phyloP scores from a whole-genome alignment of 257 asterid genomes.

The Solanum peruvianum region DNA sequence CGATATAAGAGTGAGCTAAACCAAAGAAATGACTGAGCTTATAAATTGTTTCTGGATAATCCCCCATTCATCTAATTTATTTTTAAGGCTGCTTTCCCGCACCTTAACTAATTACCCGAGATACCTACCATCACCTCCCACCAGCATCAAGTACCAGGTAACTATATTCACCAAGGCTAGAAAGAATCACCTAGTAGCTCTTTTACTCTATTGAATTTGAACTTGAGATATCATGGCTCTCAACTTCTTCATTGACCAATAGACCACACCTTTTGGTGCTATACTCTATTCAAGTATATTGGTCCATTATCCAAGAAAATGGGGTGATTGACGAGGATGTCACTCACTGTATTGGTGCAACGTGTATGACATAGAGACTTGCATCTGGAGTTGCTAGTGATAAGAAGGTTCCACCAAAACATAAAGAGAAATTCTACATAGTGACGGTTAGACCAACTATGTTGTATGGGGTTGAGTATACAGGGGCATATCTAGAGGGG shows the following conservation, averaged over 20 bases:
- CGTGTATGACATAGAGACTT: neutral
- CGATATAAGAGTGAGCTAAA: neutral
- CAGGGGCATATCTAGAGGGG: too few relatives aligned
- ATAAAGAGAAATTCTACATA: neutral
- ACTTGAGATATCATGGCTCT: too few relatives aligned
- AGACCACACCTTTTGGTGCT: too few relatives aligned
- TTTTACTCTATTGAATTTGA: too few relatives aligned
- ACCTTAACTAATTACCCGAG: neutral
- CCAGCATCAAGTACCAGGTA: too few relatives aligned
- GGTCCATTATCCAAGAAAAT: neutral
- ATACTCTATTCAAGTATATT: neutral
- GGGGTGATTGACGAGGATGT: neutral
- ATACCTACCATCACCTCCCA: neutral
- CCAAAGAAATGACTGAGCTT: neutral
- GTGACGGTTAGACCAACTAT: neutral
- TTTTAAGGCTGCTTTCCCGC: neutral
- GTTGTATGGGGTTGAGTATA: neutral
- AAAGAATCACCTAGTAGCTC: too few relatives aligned
- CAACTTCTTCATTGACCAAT: too few relatives aligned
- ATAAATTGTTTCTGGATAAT: neutral
- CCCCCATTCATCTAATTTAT: neutral
- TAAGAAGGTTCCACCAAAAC: neutral
- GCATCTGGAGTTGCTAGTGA: neutral
- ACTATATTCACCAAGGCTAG: neutral
- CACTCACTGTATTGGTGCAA: neutral